Evolutionary conservation across 169 alveolate species (phyloP), one percentile per base, ranked within the genome.

Genomic region (Theileria annulata): DNA sequence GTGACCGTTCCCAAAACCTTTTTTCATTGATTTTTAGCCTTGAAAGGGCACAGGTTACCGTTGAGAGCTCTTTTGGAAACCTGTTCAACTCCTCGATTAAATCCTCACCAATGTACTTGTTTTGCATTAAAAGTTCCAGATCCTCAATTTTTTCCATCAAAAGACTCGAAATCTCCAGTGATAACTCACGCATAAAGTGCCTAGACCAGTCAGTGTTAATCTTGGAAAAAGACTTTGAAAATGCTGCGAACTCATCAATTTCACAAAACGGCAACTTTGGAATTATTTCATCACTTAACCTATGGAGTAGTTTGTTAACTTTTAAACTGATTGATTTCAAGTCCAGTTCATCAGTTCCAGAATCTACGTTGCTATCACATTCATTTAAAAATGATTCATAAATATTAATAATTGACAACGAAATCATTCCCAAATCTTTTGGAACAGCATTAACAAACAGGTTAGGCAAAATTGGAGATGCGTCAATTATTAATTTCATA

Each of bases 341-440:
- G 47, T 63, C 28, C 8, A 58, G 8, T 4, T 58, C 8, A 5
- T 5, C 71, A 17, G 71, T 23, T 3, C 9, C 33, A 15, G 47
- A 63, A 3, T 63, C 33, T 6, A 12, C 12, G 12, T 63, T 63
- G 25, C 10, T 63, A 21, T 63, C 71, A n/a, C 75, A 59, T 25
- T 82, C 85, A 9, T 48, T 58, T 31, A 33, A 27, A 56, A 72
- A 64, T 19, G 63, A 35, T 27, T 80, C 80, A 54, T 76, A 75
- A 3, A 82, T 48, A 21, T 74, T 82, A 0, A 69, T 76, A 48
- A 82, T 72, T 13, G 89, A 82, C 15, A 82, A 70, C 3, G 89
- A 62, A n/a, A 82, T 70, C 89, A 82, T 82, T 17, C 89, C 89
- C 5, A 82, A 48, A 42, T 82, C 89, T 76, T 82, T 82, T 2